Evolutionary conservation across 78 protist genomes (phyloP), one percentile per base, ranked within the genome.

Genomic region (Cavenderia fasciculata): DNA sequence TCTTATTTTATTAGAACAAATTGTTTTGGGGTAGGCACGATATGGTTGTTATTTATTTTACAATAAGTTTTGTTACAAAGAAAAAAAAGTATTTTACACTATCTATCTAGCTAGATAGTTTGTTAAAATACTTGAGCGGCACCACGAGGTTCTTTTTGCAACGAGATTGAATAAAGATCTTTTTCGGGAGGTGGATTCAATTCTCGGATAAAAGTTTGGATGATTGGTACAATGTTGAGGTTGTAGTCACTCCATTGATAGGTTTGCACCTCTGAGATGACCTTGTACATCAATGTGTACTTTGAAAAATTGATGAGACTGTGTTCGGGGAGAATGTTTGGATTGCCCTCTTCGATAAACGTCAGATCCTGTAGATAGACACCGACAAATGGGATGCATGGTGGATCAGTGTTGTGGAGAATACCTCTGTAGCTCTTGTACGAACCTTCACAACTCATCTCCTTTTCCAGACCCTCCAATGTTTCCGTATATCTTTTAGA

Each of bases 331-430:
- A 87, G 73, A 29, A 68, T 87, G 56, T 77, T 75, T 36, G 85
- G 85, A 65, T 87, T 87, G 47, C 93, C 93, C 23, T 87, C 93
- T 52, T 87, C 93, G 5, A 74, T 87, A 18, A 87, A 87, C 19
- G 86, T 87, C n/a, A 87, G 29, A 74, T 87, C 93, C 12, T 74
- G 46, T 0, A 87, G 25, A 41, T 87, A 87, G 12, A 87, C 74
- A 40, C 86, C 86, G 54, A 62, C 68, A 21, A 65, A 74, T 4
- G 93, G 93, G 2, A 87, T 71, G 0, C 87, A 82, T 19, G 94
- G 94, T 44, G 94, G 85, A 65, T 90, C 89, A 21, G 78, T 57
- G n/a, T 90, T 72, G 6, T 90, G 72, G 4, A 90, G 66, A 31
- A 78, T n/a, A 36, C 70, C 89, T 40, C 94, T 27, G n/a, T 90